These are phyloP conservation scores for Zymoseptoria brevis DNA, from an alignment of 2,329 filamentous ascomycete genomes.

Conservation along the genomic window DNA sequence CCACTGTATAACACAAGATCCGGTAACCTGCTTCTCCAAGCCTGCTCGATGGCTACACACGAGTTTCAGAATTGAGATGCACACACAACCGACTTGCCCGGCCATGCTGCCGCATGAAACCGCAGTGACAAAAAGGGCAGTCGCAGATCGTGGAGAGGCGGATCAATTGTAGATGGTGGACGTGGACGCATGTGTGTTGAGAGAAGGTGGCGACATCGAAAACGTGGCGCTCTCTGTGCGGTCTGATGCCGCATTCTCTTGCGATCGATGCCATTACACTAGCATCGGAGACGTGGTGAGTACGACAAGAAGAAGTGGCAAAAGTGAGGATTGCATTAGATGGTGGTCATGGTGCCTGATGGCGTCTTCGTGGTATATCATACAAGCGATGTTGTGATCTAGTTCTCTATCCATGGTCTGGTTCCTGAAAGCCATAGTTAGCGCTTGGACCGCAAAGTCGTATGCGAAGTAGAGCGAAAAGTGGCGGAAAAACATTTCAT, in stretches of 20 bases:
- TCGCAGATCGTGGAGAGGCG: background rate
- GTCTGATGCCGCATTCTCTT: background rate
- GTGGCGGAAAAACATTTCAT: slow-evolving; percentile 14
- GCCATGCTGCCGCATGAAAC: background rate
- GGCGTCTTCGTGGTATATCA: background rate
- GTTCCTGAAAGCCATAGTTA: background rate
- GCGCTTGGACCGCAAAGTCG: background rate
- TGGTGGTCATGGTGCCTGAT: background rate
- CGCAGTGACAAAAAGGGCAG: background rate
- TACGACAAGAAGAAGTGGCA: background rate
- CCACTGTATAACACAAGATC: background rate
- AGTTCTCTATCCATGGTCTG: background rate
- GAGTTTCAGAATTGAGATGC: background rate
- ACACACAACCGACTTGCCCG: background rate
- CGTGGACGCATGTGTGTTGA: background rate
- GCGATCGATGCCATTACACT: background rate
- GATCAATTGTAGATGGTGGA: background rate
- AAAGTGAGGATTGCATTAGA: background rate
- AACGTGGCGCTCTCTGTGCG: background rate
- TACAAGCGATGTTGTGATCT: background rate
- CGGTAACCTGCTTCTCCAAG: background rate
- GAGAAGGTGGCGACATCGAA: background rate
- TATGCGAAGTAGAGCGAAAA: background rate
- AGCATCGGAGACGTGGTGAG: background rate
- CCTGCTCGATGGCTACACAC: background rate